Evolutionary conservation across 2,329 filamentous ascomycete species (phyloP).

Genomic region (Curvularia verruculosa): DNA sequence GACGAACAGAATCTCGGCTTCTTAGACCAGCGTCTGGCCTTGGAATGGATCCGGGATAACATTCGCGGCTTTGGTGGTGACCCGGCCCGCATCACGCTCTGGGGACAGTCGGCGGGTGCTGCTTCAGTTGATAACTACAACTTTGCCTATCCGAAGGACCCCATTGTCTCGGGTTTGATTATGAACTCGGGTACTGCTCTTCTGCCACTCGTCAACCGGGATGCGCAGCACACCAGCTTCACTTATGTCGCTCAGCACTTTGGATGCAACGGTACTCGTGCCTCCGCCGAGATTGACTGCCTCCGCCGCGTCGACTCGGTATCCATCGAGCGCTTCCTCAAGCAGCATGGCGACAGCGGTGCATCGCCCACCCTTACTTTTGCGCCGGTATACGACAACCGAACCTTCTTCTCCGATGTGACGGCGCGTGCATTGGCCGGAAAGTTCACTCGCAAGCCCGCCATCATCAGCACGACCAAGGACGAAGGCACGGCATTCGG

Average conservation of each 20-base stretch:
- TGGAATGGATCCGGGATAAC: conserved; percentile 51
- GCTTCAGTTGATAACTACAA: conserved; percentile 56
- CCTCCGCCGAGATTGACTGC: conserved; percentile 44
- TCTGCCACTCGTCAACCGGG: conserved; percentile 18
- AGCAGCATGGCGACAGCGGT: conserved; percentile 34
- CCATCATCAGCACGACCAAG: conserved; percentile 46
- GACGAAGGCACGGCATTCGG: conserved; percentile 46
- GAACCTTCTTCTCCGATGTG: conserved; percentile 45
- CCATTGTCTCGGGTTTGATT: conserved; percentile 50
- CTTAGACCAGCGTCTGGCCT: conserved; percentile 47
- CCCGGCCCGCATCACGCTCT: conserved; percentile 47
- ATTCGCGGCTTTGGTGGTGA: conserved; percentile 48
- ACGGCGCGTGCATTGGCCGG: conserved; percentile 38
- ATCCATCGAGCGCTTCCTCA: conserved; percentile 44
- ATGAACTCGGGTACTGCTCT: conserved; percentile 34
- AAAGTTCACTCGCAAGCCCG: conserved; percentile 39
- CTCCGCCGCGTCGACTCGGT: conserved; percentile 41
- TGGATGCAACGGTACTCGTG: conserved; percentile 37
- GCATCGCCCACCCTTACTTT: conserved; percentile 37
- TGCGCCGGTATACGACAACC: conserved; percentile 37
- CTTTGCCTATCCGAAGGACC: conserved; percentile 56
- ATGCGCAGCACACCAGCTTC: conserved; percentile 45
- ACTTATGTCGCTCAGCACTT: conserved; percentile 47
- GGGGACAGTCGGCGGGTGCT: conserved; percentile 49
- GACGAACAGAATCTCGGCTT: conserved; percentile 49